Conservation (phyloP, 179 eudicot species). For the Vitellaria paradoxa region DNA sequence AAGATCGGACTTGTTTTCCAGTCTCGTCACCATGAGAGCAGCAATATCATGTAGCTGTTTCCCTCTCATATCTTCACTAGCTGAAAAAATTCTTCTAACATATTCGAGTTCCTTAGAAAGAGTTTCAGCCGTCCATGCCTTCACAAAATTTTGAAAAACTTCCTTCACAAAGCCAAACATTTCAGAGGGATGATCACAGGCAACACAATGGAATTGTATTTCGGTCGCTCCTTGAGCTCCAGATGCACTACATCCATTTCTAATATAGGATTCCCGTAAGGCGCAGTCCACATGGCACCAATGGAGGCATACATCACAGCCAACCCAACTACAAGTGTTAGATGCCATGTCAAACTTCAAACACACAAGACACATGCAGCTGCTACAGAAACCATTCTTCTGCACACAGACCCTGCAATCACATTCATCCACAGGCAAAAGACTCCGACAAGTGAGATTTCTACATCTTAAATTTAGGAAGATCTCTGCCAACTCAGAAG, state of each 20-base stretch:
- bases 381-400: constrained; percentile 78
- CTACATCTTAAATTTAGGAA: constrained; percentile 75
- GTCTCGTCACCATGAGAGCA: constrained; percentile 51
- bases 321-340: constrained; percentile 99
- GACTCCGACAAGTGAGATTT: constrained; percentile 64
- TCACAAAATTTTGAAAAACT: constrained; percentile 77
- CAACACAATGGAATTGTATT: constrained; percentile 95
- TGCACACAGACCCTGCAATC: constrained; percentile 79
- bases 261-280: constrained; percentile 59
- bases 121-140: constrained; percentile 73
- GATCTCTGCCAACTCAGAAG: constrained; percentile 77
- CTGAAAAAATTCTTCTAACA: constrained; percentile 71
- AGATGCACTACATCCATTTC: constrained; percentile 69
- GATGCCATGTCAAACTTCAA: constrained; percentile 90
- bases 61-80: constrained; percentile 78
- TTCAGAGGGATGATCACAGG: constrained; percentile 93
- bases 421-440: constrained; percentile 91
- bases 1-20: constrained; percentile 57
- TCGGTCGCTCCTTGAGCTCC: constrained; percentile 58
- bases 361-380: constrained; percentile 94
- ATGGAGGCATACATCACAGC: constrained; percentile 90
- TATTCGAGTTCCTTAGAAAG: constrained; percentile 82
- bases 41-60: constrained; percentile 64
- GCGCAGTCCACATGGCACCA: constrained; percentile 99
- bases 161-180: constrained; percentile 98